Evolutionary conservation across 2,329 filamentous ascomycete species (phyloP).

Genomic region (Alternaria dauci): DNA sequence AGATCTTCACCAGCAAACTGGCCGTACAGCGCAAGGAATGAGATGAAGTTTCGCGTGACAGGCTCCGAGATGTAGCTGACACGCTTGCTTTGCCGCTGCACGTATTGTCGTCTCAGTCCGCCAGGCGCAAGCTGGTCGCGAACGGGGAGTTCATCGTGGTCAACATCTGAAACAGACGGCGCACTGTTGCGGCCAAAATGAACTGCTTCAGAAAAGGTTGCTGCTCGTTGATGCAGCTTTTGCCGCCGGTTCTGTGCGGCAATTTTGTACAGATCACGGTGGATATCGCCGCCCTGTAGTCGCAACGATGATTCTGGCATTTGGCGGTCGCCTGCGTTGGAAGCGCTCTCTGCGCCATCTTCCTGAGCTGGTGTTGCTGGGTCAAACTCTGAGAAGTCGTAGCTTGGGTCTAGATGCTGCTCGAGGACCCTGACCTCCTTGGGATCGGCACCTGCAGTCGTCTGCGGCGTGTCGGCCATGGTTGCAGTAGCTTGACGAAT

Average conservation of each 20-base stretch:
- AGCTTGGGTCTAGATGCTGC: conserved; percentile 52
- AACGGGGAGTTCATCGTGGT: conserved; percentile 51
- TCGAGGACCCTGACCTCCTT: conserved; percentile 51
- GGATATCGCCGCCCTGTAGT: conserved; percentile 79
- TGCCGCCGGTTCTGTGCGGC: conserved; percentile 63
- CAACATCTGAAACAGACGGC: conserved; percentile 34
- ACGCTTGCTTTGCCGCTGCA: conserved; percentile 54
- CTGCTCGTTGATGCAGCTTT: conserved; percentile 63
- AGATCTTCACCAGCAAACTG: conserved; percentile 79
- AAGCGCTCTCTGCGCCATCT: conserved; percentile 36
- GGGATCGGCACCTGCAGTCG: conserved; percentile 38
- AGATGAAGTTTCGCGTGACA: conserved; percentile 74
- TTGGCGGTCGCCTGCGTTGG: conserved; percentile 29
- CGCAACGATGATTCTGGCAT: conserved; percentile 70
- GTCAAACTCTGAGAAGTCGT: conserved; percentile 55
- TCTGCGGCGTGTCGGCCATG: conserved; percentile 43
- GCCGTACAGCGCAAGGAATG: conserved; percentile 78
- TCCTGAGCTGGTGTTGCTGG: conserved; percentile 35
- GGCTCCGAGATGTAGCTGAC: conserved; percentile 59
- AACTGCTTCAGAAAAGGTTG: conserved; percentile 70
- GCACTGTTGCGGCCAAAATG: conserved; percentile 28
- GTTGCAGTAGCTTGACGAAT: conserved; percentile 6
- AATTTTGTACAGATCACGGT: conserved; percentile 79
- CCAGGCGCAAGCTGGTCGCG: conserved; percentile 60
- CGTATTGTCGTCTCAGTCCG: conserved; percentile 63